These are phyloP conservation scores for Mortierella hygrophila DNA, from an alignment of 192 early-diverging fungal genomes.

Conservation along the genomic window DNA sequence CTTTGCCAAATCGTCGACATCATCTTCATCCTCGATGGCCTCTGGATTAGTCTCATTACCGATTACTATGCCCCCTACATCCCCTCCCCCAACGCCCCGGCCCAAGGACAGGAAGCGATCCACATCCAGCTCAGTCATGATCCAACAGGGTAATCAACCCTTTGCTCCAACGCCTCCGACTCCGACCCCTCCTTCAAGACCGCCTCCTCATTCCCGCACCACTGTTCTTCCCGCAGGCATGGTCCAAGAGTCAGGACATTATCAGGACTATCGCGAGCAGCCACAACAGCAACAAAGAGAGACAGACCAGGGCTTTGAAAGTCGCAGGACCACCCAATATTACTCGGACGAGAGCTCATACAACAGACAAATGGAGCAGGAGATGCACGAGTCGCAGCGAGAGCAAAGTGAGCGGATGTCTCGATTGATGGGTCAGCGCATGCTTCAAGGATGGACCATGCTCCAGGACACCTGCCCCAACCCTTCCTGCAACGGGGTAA, in stretches of 20 bases:
- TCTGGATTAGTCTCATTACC: background rate
- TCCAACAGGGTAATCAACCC: slow-evolving; percentile 7
- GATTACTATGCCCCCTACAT: slow-evolving; percentile 8
- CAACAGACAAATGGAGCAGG: background rate
- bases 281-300: background rate
- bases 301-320: background rate
- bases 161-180: background rate
- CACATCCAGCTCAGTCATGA: background rate
- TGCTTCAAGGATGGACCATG: slow-evolving; percentile 52
- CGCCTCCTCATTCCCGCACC: background rate
- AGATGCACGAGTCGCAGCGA: slow-evolving; percentile 6
- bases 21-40: background rate
- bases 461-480: slow-evolving; percentile 46
- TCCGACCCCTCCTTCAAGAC: background rate
- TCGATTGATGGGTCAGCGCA: slow-evolving; percentile 35
- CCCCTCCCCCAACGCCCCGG: slow-evolving; percentile 16
- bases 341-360: slow-evolving; percentile 5
- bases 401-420: slow-evolving; percentile 22
- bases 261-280: background rate
- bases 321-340: background rate
- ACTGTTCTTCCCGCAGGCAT: background rate
- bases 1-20: background rate
- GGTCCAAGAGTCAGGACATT: background rate
- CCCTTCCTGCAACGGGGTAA: slow-evolving; percentile 35
- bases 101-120: background rate